Percentiles rank a stretch among this genome's conserved stretches.
phyloP scores from a whole-genome alignment of 306 rosid genomes.

The Biancaea sappan region DNA sequence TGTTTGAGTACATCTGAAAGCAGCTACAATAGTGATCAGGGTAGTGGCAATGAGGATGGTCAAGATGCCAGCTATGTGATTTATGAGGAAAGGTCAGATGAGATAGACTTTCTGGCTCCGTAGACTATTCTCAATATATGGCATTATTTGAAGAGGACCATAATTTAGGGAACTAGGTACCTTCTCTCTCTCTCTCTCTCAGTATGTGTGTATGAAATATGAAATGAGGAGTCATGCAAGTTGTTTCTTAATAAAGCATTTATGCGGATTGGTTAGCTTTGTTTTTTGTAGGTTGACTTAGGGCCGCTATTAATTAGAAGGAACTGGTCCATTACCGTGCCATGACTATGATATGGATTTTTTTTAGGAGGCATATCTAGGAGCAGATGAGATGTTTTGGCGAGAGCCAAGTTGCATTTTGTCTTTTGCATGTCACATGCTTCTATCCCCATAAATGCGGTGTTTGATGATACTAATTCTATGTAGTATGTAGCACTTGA shows the following conservation, averaged over 20 bases:
- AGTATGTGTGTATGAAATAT: neutral
- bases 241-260: slow-evolving; percentile 23
- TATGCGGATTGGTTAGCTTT: slow-evolving; percentile 8
- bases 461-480: too few relatives aligned
- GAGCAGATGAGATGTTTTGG: slow-evolving; percentile 4
- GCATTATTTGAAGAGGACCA: slow-evolving; percentile 42
- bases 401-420: slow-evolving; percentile 15
- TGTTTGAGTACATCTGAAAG: slow-evolving; percentile 85
- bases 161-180: slow-evolving; percentile 54
- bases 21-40: slow-evolving; percentile 91
- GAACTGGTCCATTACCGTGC: neutral
- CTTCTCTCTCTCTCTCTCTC: slow-evolving; percentile 25
- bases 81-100: slow-evolving; percentile 91
- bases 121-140: slow-evolving; percentile 39
- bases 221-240: neutral
- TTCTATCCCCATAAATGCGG: neutral
- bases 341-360: neutral
- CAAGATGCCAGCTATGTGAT: slow-evolving; percentile 59
- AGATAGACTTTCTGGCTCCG: slow-evolving; percentile 61
- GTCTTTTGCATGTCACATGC: slow-evolving; percentile 19
- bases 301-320: slow-evolving; percentile 4
- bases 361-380: slow-evolving; percentile 18
- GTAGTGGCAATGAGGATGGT: slow-evolving; percentile 95
- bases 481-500: neutral
- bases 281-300: slow-evolving; percentile 23